phyloP scores from a whole-genome alignment of 1,139 yeast species.

The Yamadazyma mexicana region DNA sequence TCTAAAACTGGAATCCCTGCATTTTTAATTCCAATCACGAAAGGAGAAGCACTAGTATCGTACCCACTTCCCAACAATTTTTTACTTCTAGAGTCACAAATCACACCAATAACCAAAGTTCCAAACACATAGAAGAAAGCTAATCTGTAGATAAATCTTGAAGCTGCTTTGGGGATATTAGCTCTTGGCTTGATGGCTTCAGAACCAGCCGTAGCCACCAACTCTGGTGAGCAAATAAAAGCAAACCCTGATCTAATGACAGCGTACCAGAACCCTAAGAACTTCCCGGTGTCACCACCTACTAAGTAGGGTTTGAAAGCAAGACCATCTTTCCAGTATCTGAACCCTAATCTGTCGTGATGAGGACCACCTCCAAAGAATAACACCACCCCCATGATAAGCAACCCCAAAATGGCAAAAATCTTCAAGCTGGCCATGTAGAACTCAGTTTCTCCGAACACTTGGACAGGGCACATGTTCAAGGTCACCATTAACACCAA shows the following conservation, averaged over 20 bases:
- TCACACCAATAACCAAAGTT: slow-evolving; percentile 48
- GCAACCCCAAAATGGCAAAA: slow-evolving; percentile 37
- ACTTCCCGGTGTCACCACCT: slow-evolving; percentile 60
- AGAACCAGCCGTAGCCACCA: slow-evolving; percentile 39
- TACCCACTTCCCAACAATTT: slow-evolving; percentile 33
- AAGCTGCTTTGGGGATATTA: slow-evolving; percentile 47
- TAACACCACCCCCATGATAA: slow-evolving; percentile 42
- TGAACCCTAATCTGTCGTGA: slow-evolving; percentile 59
- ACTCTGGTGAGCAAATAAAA: slow-evolving; percentile 42
- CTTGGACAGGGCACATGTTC: slow-evolving; percentile 47
- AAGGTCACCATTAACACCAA: slow-evolving; percentile 36
- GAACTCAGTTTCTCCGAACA: slow-evolving; percentile 67
- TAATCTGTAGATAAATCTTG: slow-evolving; percentile 48
- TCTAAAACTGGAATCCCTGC: slow-evolving; percentile 63
- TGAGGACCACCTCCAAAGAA: slow-evolving; percentile 57
- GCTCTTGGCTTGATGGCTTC: slow-evolving; percentile 48
- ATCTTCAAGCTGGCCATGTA: slow-evolving; percentile 62
- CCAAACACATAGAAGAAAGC: slow-evolving; percentile 48
- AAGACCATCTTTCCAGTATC: slow-evolving; percentile 64
- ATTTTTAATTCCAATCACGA: slow-evolving; percentile 52
- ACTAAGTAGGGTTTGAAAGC: slow-evolving; percentile 50
- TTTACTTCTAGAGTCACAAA: slow-evolving; percentile 36
- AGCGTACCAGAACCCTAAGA: slow-evolving; percentile 42
- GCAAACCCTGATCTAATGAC: slow-evolving; percentile 42
- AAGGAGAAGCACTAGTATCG: slow-evolving; percentile 52